Base-by-base conservation (phyloP, 2,329 filamentous ascomycete genomes). In the Neurospora crassa region DNA sequence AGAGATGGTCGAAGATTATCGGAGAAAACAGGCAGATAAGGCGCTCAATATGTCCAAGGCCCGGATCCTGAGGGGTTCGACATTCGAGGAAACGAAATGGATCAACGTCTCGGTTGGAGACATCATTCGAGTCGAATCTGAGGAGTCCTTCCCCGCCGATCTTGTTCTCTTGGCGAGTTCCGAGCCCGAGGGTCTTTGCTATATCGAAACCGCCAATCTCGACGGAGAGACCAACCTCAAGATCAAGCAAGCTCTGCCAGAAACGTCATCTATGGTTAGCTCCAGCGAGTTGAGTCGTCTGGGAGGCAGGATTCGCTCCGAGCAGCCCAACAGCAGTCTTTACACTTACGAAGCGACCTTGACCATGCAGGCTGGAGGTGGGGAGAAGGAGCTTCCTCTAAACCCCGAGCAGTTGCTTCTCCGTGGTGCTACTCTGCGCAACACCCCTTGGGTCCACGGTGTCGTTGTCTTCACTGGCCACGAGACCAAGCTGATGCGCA, bases 191-290 rank as follows among this genome's bases (percentile, higher is more conserved):
- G 96, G 96, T 77, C 84, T 99, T 71, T 99, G 96, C 82, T 99
- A 99, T 80, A 98, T 99, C 78, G 96, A 99, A 83, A 99, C 96
- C 1, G 95, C 96, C 34, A 99, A 99, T 79, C 85, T 99, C 72
- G 96, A 99, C 77, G 96, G 96, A 76, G 96, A 99, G 82, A 99
- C 96, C 24, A 99, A 99, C 79, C 84, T 99, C 76, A 99, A 99
- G 83, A 97, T 99, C 83, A 99, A 99, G 83, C 96, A 99, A 83
- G 95, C 90, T 1, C 90, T 97, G 70, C 95, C 96, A 0, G 96
- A 99, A 83, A 99, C 96, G 0, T 90, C 92, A 16, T 86, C 91
- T 73, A 86, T 97, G 79, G 94, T 99, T 72, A 97, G 93, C 78
- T 89, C 94, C 20, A 90, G 88, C 74, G 95, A 98, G 77, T 84